Base-by-base conservation (phyloP, 2,329 filamentous ascomycete species). In the Penicillium sp. region DNA sequence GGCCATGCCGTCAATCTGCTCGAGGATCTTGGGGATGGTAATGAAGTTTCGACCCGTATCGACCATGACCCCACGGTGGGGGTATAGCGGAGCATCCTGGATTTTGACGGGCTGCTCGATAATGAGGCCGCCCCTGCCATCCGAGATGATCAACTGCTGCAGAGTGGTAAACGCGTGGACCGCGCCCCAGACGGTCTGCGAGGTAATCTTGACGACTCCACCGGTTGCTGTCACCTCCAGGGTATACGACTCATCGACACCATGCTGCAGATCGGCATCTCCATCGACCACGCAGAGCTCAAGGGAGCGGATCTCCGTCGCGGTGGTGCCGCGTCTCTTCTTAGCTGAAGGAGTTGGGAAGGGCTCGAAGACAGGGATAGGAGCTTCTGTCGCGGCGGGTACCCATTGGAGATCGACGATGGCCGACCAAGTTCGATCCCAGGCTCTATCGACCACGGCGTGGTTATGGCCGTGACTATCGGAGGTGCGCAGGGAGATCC, bases 111-210 rank as follows among this genome's bases (percentile, higher is more conserved):
- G 82, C 68, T 85, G 80, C 70, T 86, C 84, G 45, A 86, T 74
- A 15, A 84, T 75, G 62, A 85, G 68, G 0, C 78, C 77, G 28
- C 79, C 76, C 2, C 72, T 65, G 35, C 79, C 80, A 54, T 83
- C 78, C 2, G 77, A 80, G 68, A 86, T 85, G 67, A 86, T 72
- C 49, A 86, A 75, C 68, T 86, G 84, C 73, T 86, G 84, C 56
- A 86, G 74, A n/a, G 84, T 86, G 22, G 82, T 85, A 65, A 86
- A 82, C 10, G 84, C 84, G 68, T 85, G 83, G 12, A 86, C 77
- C 19, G 82, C 84, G 40, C 84, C 84, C 77, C 84, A 86, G 50
- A 82, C 77, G 0, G 84, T 86, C 70, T 82, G 73, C 28, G 84
- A 80, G 1, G 75, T 79, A 65, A 86, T 81, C 9, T 78, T 68